Evolutionary conservation across 2,329 filamentous ascomycete species (phyloP), one percentile per base, ranked within the genome.

Genomic region (Pestalotiopsis sp.): DNA sequence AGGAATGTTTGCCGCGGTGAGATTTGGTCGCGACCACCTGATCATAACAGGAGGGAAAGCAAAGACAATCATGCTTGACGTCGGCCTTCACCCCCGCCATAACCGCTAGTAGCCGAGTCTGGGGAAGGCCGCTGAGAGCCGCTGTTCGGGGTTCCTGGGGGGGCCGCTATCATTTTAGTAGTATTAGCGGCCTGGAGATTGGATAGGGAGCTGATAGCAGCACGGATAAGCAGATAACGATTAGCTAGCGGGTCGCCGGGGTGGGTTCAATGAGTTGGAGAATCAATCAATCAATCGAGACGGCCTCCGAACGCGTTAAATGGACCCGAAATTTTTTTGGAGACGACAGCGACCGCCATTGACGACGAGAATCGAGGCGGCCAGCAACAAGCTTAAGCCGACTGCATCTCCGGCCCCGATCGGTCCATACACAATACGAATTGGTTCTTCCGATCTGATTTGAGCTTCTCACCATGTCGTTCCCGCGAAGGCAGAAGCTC

Each of bases 401-500:
- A 52, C 2, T 52, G 45, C 45, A 20, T n/a, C 1, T 12, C 45
- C 45, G 17, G 3, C 45, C 4, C 17, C 9, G 45, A 23, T 52
- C 14, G 17, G 17, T 52, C 3, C 17, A 52, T 52, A 41, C 38
- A 63, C 60, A 12, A 13, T 17, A 40, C 31, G 38, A 61, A 31
- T 63, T 36, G 17, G 31, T 6, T 17, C 2, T 6, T 62, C 58
- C 20, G n/a, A 23, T 17, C n/a, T 17, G 45, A 3, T 11, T 27
- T 17, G 36, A 36, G 31, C 59, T 40, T 62, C n/a, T 36, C 14
- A 41, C 9, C 25, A 69, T 76, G 72, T 74, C 72, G 57, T 66
- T 77, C 40, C 70, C 70, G n/a, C 71, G 70, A 40, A 80, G 76
- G 66, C 78, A 77, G 45, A 78, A 78, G 65, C 72, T 84, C 11